Evolutionary conservation across 371 early-diverging fungal species (phyloP).

Genomic region (Rhizopus stolonifer): DNA sequence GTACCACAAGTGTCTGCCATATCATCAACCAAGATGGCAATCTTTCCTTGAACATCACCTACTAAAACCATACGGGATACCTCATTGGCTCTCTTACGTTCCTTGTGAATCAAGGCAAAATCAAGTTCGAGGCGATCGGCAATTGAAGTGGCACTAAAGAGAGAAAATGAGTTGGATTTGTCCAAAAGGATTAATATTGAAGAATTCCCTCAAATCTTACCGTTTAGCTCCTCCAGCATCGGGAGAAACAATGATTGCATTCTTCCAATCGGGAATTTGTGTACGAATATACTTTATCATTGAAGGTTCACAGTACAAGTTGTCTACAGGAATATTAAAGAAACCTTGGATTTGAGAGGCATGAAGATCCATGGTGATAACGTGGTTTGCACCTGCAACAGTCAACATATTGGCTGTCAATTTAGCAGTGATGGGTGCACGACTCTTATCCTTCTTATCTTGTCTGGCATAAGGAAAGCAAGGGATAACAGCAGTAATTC

Average conservation of each 20-base stretch:
- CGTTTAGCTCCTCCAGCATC: slow-evolving; percentile 98
- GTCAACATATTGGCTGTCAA: slow-evolving; percentile 94
- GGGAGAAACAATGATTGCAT: slow-evolving; percentile 94
- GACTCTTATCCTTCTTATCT: slow-evolving; percentile 92
- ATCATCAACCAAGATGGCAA: slow-evolving; percentile 94
- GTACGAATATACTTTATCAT: slow-evolving; percentile 88
- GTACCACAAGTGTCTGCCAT: slow-evolving; percentile 98
- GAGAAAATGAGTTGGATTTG: background rate
- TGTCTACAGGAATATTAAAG: slow-evolving; percentile 96
- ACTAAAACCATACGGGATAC: slow-evolving; percentile 94
- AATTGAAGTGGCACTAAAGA: slow-evolving; percentile 79
- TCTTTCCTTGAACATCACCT: slow-evolving; percentile 89
- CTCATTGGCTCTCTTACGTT: slow-evolving; percentile 92
- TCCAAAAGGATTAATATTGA: slow-evolving; percentile 20
- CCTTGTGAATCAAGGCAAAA: slow-evolving; percentile 98
- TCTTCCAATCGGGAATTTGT: slow-evolving; percentile 76
- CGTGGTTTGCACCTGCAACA: slow-evolving; percentile 93
- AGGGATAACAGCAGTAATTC: slow-evolving; percentile 94
- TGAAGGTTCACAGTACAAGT: slow-evolving; percentile 90
- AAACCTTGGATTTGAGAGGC: slow-evolving; percentile 96
- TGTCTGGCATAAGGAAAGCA: slow-evolving; percentile 97
- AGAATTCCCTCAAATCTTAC: slow-evolving; percentile 35
- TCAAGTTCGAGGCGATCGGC: slow-evolving; percentile 93
- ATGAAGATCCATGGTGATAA: slow-evolving; percentile 98
- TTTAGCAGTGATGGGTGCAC: slow-evolving; percentile 91